Evolutionary conservation across 2,329 filamentous ascomycete genomes (phyloP), one percentile per base, ranked within the genome.

Genomic region (Colletotrichum scovillei): DNA sequence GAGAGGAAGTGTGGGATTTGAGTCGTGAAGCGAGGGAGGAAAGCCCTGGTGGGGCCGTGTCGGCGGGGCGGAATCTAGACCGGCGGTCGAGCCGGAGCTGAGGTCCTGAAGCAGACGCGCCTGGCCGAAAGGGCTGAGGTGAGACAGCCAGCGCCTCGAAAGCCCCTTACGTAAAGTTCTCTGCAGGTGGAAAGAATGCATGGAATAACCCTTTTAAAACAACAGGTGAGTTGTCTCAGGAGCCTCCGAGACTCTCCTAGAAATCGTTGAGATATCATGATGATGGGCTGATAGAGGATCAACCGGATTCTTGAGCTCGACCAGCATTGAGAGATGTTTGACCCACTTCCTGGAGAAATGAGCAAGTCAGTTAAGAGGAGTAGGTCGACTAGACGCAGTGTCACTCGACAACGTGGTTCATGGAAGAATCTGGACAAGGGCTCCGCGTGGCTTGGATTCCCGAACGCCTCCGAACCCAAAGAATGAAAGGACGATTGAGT

Each of bases 381-480:
- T 42, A 2, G 38, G 38, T 7, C 3, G 6, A n/a, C 53, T 16
- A 55, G 49, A 8, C 9, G 53, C 16, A n/a, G 6, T 14, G 12
- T 26, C 19, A 7, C 24, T 28, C 14, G 30, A 49, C 28, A 35
- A 57, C 14, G 28, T 63, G 65, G 38, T 63, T 58, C 65, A 63
- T 38, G 65, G 69, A 69, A 68, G 52, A 68, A 72, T 32, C 22
- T 12, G 19, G 3, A 19, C 3, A 24, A n/a, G 5, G 7, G 8
- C 38, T 72, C 69, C 69, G 65, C n/a, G 52, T 63, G 65, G 52
- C 69, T 35, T 68, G 16, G 35, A 11, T 16, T 26, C 9, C 53
- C 53, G 22, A 24, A 56, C 53, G 5, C 22, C 53, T 56, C n/a
- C 26, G 19, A 14, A 30, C 12, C 19, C 19, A 55, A 19, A n/a